Evolutionary conservation across 371 early-diverging fungal species (phyloP).

Genomic region (Mycotypha africana): DNA sequence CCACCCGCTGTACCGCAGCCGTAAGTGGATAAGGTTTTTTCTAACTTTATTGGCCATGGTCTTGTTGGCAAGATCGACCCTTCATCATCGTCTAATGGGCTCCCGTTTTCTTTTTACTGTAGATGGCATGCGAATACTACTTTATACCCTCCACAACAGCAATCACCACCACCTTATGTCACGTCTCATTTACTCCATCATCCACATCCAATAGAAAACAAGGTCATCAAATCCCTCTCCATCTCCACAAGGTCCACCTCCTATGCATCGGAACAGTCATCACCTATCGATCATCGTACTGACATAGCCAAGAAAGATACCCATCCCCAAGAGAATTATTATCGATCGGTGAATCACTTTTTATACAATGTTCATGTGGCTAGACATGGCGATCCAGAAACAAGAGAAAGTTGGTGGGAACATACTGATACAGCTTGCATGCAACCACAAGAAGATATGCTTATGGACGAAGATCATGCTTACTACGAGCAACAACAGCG

Average conservation of each 20-base stretch:
- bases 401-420: constrained; percentile 20
- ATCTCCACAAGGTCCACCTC: constrained; percentile 13
- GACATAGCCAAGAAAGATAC: too few relatives aligned
- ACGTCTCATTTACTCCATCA: neutral
- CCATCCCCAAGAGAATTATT: constrained; percentile 3
- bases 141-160: neutral
- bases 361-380: constrained; percentile 14
- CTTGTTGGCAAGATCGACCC: too few relatives aligned
- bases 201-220: constrained; percentile 1
- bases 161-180: neutral
- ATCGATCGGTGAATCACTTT: constrained; percentile 16
- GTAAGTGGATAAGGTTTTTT: neutral
- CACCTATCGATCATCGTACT: too few relatives aligned
- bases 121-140: neutral
- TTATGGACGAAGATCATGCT: constrained; percentile 10
- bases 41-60: too few relatives aligned
- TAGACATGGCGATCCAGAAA: constrained; percentile 27
- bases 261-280: neutral
- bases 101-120: neutral
- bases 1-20: neutral
- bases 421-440: too few relatives aligned
- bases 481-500: too few relatives aligned
- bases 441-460: constrained; percentile 10
- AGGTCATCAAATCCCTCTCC: too few relatives aligned
- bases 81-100: too few relatives aligned